Evolutionary conservation across 257 asterid species (phyloP).

Genomic region (Fraxinus pennsylvanica): DNA sequence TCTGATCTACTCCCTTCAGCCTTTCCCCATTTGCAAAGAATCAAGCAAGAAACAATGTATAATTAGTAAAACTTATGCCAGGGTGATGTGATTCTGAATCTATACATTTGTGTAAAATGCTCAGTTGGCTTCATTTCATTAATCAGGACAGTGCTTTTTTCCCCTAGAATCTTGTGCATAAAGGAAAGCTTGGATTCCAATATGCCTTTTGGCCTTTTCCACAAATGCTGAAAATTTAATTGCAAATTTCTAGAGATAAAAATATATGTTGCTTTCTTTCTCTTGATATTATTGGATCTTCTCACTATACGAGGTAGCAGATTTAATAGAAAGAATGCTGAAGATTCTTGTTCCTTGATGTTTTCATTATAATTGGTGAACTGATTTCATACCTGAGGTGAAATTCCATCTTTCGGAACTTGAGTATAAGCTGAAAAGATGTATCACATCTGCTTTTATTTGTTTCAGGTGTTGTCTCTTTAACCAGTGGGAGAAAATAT

Average conservation of each 20-base stretch:
- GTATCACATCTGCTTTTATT: background rate
- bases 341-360: background rate
- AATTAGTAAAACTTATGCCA: background rate
- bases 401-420: background rate
- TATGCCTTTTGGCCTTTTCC: background rate
- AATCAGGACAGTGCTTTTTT: background rate
- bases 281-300: background rate
- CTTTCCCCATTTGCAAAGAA: background rate
- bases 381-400: background rate
- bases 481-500: background rate
- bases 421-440: background rate
- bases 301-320: background rate
- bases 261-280: background rate
- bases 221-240: background rate
- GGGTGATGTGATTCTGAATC: background rate
- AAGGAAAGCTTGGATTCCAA: background rate
- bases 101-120: background rate
- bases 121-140: background rate
- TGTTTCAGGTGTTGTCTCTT: background rate
- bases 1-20: background rate
- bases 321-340: background rate
- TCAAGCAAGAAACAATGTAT: background rate
- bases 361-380: background rate
- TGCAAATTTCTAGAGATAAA: background rate
- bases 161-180: background rate